Base-by-base conservation (phyloP, 305 asterid species). In the Nicotiana rustica region DNA sequence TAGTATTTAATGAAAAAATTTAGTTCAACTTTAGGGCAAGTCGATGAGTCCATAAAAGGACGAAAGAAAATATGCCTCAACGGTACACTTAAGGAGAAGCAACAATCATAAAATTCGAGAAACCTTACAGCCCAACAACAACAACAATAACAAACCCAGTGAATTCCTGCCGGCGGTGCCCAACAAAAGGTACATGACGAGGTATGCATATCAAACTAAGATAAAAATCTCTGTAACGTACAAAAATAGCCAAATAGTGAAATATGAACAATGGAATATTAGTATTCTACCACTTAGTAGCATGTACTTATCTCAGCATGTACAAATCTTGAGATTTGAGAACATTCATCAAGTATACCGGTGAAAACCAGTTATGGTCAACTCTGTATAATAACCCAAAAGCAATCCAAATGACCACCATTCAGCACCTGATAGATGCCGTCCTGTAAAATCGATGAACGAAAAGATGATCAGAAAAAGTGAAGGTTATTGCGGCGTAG, bases 341-440 rank as follows among this genome's bases (percentile, higher is more conserved):
- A 0, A 65, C 36, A 65, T 2, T 29, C 10, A 6, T 65, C 5
- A 29, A 17, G 7, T 25, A 12, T 2, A 0, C 29, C 1, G 41
- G 7, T 59, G 25, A 5, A 65, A 65, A 5, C 1, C 5, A 64
- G n/a, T 4, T 12, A 29, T 5, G 18, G 21, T 29, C 0, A 67
- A 33, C 47, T 31, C 17, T 6, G 2, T 47, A 5, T 21, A 52
- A 14, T 29, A 83, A 67, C 82, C 82, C 77, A 70, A 85, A 81
- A 81, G 73, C 82, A 78, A 78, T 60, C 69, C 17, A 15, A 7
- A 0, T 12, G 41, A 61, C 21, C 41, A 12, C 71, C 36, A 36
- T 59, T 36, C 88, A 87, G 61, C 85, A 82, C 87, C 85, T 87
- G 86, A 9, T 82, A 15, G 93, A 89, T 47, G 56, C 83, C 1